Percentiles rank a stretch among this genome's conserved stretches.
Conservation (phyloP, 2,329 filamentous ascomycete species). For the Talaromyces sp. region DNA sequence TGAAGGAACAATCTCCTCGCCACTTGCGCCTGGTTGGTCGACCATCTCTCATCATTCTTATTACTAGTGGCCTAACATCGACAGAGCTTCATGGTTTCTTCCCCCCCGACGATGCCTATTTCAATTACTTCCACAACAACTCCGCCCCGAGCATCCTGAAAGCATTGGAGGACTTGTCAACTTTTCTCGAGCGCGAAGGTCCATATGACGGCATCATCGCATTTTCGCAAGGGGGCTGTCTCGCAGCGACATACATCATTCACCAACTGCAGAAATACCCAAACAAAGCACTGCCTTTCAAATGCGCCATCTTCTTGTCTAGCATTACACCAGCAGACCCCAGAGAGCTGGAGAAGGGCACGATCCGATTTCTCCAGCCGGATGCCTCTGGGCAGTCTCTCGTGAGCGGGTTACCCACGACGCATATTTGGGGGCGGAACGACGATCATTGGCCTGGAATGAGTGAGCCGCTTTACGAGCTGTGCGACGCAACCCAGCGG, state of each 20-base stretch:
- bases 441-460: slow-evolving; percentile 2
- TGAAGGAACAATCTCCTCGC: neutral
- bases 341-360: neutral
- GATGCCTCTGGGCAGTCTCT: neutral
- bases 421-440: slow-evolving; percentile 7
- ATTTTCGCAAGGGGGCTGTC: slow-evolving; percentile 8
- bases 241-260: slow-evolving; percentile 10
- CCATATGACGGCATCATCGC: slow-evolving; percentile 12
- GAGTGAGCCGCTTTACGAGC: neutral
- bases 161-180: slow-evolving; percentile 3
- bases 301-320: slow-evolving; percentile 3
- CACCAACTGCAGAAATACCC: neutral
- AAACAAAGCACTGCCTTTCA: slow-evolving; percentile 1
- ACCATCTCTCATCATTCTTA: neutral
- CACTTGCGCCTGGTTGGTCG: neutral
- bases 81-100: slow-evolving; percentile 3
- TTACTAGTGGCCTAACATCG: neutral
- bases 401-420: neutral
- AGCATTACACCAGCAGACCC: neutral
- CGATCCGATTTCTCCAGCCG: neutral
- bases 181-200: slow-evolving; percentile 6
- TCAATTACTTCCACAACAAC: slow-evolving; percentile 2
- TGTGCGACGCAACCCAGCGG: neutral
- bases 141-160: slow-evolving; percentile 1
- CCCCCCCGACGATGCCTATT: slow-evolving; percentile 1